phyloP scores from a whole-genome alignment of 2,329 filamentous ascomycete genomes.

The Biscogniauxia mediterranea region DNA sequence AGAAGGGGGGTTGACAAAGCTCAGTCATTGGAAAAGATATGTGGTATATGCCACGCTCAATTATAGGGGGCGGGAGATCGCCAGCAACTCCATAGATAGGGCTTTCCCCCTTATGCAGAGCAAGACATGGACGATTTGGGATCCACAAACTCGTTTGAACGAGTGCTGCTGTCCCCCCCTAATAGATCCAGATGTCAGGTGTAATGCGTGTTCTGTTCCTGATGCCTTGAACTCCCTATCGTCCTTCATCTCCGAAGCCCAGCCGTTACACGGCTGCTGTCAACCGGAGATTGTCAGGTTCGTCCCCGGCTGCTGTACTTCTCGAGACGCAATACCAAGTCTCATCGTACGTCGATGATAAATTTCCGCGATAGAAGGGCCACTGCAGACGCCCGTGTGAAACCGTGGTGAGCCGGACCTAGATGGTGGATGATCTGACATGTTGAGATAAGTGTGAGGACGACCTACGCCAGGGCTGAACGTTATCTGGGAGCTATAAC shows the following conservation, averaged over 20 bases:
- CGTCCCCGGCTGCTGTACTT: constrained; percentile 18
- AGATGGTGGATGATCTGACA: constrained; percentile 1
- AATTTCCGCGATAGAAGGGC: constrained; percentile 3
- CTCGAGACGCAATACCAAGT: constrained; percentile 16
- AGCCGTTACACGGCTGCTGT: constrained; percentile 11
- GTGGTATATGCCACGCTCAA: not conserved
- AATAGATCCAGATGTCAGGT: not conserved
- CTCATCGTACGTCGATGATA: constrained; percentile 8
- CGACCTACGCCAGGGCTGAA: constrained; percentile 1
- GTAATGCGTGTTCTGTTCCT: not conserved
- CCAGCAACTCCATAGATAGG: not conserved
- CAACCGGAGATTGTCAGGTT: constrained; percentile 3
- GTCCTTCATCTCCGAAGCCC: constrained; percentile 6
- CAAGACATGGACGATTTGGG: not conserved
- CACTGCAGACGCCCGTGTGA: not conserved
- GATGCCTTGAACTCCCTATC: not conserved
- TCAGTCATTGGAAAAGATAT: not conserved
- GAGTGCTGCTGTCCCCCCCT: not conserved
- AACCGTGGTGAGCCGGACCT: not conserved
- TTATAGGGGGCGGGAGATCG: not conserved
- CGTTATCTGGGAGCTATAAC: not conserved
- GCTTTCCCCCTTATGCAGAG: not conserved
- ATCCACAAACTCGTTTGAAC: not conserved
- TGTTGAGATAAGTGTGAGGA: not conserved
- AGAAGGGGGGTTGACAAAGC: not conserved